These are phyloP conservation scores for Leccinum holopus DNA, from an alignment of 1,284 basidiomycete species.

Conservation along the genomic window DNA sequence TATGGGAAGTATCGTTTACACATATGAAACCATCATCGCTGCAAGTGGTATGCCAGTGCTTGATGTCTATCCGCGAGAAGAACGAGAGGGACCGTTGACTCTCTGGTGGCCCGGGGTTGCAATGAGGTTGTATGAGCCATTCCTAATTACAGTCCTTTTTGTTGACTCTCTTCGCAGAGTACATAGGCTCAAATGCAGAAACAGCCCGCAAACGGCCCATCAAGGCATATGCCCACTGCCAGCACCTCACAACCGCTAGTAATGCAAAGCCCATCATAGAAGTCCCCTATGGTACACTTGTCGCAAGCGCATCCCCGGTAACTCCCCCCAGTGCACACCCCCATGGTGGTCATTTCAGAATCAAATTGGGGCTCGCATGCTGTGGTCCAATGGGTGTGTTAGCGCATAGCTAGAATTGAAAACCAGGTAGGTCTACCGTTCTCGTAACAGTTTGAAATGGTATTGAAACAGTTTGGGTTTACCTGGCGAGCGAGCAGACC, in stretches of 20 bases:
- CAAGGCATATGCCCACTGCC: background rate
- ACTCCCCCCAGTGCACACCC: background rate
- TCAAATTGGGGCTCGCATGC: background rate
- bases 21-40: background rate
- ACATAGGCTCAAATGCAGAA: background rate
- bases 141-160: background rate
- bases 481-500: slow-evolving; percentile 2
- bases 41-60: background rate
- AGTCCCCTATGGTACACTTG: background rate
- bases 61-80: background rate
- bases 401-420: background rate
- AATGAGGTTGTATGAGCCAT: background rate
- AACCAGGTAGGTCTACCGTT: slow-evolving; percentile 1
- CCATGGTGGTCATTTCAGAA: background rate
- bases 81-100: background rate
- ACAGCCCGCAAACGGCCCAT: background rate
- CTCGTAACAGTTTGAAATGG: slow-evolving; percentile 4
- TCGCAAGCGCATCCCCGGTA: slow-evolving; percentile 6
- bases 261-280: background rate
- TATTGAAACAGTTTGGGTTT: slow-evolving; percentile 1
- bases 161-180: background rate
- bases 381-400: slow-evolving; percentile 1
- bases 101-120: background rate
- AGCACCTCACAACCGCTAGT: background rate
- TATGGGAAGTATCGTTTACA: background rate